phyloP scores from a whole-genome alignment of 1,139 yeast genomes.

The Pichiaceae sp. region DNA sequence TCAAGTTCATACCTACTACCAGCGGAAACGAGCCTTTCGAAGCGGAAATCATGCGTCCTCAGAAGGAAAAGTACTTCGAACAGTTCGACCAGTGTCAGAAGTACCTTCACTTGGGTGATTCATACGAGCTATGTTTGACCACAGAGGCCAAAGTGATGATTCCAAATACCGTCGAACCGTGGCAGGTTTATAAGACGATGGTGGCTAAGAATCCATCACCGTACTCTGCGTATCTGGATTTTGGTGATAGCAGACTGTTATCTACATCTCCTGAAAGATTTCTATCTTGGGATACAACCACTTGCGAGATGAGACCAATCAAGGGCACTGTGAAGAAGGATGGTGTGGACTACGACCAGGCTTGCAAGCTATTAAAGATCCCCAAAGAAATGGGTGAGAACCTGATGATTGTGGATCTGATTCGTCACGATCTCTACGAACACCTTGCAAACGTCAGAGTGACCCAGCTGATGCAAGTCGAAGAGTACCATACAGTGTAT shows the following conservation, averaged over 20 bases:
- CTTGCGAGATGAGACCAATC: slow-evolving; percentile 83
- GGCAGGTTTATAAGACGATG: slow-evolving; percentile 75
- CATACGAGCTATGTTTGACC: slow-evolving; percentile 90
- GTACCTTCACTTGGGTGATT: slow-evolving; percentile 71
- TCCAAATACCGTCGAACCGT: slow-evolving; percentile 34
- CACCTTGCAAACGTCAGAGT: slow-evolving; percentile 63
- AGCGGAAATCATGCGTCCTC: slow-evolving; percentile 41
- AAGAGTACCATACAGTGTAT: slow-evolving; percentile 84
- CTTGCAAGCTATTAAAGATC: slow-evolving; percentile 59
- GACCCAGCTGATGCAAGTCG: slow-evolving; percentile 78
- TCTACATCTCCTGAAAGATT: slow-evolving; percentile 96
- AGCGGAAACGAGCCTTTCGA: neutral
- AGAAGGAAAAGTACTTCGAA: slow-evolving; percentile 41
- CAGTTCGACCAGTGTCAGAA: slow-evolving; percentile 63
- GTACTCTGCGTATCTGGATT: slow-evolving; percentile 72
- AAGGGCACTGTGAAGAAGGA: slow-evolving; percentile 86
- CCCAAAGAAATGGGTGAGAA: slow-evolving; percentile 96
- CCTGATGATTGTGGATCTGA: slow-evolving; percentile 92
- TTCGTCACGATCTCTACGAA: slow-evolving; percentile 81
- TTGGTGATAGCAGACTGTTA: slow-evolving; percentile 55
- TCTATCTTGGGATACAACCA: slow-evolving; percentile 58
- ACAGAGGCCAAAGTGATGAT: slow-evolving; percentile 59
- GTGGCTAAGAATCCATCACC: slow-evolving; percentile 84
- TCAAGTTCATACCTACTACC: neutral
- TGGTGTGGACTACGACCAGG: slow-evolving; percentile 44